Evolutionary conservation across 73 alveolate genomes (phyloP).

Genomic region (Paramecium pentaurelia): DNA sequence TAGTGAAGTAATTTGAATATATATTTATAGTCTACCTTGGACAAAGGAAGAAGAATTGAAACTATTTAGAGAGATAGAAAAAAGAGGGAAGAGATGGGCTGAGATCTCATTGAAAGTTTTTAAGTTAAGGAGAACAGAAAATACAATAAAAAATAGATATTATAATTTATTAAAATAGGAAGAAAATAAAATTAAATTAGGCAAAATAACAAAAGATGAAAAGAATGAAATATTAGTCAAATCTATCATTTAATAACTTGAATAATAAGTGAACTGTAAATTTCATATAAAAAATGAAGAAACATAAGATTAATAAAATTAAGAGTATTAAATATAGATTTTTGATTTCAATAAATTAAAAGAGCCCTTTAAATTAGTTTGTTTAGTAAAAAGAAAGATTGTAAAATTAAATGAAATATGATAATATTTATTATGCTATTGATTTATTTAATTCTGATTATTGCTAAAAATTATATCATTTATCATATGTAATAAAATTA

Average conservation of each 20-base stretch:
- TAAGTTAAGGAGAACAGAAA: slow-evolving; percentile 15
- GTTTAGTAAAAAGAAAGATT: background rate
- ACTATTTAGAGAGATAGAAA: background rate
- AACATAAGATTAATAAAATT: background rate
- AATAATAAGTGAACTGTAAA: background rate
- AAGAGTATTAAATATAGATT: background rate
- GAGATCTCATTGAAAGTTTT: slow-evolving; percentile 17
- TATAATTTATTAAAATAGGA: slow-evolving; percentile 25
- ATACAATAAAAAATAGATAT: slow-evolving; percentile 26
- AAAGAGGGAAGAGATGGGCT: slow-evolving; percentile 42
- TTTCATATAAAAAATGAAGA: background rate
- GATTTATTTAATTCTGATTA: background rate
- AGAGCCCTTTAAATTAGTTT: background rate
- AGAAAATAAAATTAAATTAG: background rate
- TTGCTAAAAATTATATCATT: background rate
- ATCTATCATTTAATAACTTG: background rate
- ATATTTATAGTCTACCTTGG: background rate
- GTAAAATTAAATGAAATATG: background rate
- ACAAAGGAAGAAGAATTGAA: background rate
- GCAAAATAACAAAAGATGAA: slow-evolving; percentile 15
- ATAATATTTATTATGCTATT: background rate
- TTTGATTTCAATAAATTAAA: background rate
- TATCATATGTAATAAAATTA: background rate
- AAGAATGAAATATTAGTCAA: background rate
- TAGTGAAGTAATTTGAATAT: background rate